These are phyloP conservation scores for Platismatia glauca DNA, from an alignment of 495 filamentous ascomycete species.

Conservation along the genomic window DNA sequence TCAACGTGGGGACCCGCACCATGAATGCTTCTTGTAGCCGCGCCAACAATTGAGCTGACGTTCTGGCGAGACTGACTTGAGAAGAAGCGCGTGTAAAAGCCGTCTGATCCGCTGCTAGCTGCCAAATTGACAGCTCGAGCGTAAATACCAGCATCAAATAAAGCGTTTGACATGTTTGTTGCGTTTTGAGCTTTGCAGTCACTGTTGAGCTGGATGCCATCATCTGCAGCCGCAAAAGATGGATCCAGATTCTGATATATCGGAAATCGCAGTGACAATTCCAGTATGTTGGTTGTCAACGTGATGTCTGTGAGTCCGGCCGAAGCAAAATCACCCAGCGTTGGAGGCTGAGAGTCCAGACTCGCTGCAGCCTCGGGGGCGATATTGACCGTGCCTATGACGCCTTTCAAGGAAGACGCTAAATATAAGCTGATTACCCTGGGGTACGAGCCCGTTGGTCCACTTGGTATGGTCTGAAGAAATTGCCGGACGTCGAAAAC, in stretches of 20 bases:
- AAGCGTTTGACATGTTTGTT: slow-evolving; percentile 1
- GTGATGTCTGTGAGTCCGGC: background rate
- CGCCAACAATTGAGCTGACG: background rate
- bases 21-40: slow-evolving; percentile 1
- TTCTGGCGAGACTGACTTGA: background rate
- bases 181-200: background rate
- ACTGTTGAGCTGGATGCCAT: background rate
- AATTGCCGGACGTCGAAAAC: slow-evolving; percentile 4
- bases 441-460: background rate
- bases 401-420: slow-evolving; percentile 5
- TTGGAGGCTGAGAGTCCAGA: background rate
- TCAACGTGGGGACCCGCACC: slow-evolving; percentile 7
- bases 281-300: no score
- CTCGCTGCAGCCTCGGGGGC: background rate
- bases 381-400: background rate
- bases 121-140: slow-evolving; percentile 2
- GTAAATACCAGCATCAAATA: slow-evolving; percentile 12
- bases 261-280: no score
- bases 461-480: slow-evolving; percentile 10
- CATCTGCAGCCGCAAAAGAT: background rate
- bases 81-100: slow-evolving; percentile 6
- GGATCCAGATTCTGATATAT: no score
- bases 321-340: background rate
- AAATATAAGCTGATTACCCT: slow-evolving; percentile 2
- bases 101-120: background rate